These are phyloP conservation scores for Fusarium palustre DNA, from an alignment of 2,329 filamentous ascomycete species.

Conservation along the genomic window DNA sequence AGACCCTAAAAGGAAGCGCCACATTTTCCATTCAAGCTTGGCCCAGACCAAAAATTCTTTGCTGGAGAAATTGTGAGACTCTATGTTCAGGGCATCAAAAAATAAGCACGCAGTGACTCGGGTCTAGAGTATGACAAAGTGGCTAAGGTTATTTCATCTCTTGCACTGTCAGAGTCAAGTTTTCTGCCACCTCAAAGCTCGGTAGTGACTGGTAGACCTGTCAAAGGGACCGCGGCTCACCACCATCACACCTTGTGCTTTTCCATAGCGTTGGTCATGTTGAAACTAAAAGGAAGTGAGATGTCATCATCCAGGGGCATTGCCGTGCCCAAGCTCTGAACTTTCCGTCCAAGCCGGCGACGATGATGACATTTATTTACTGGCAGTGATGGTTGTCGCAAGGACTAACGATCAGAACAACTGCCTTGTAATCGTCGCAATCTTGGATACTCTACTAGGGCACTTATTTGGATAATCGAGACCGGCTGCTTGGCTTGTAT, in stretches of 20 bases:
- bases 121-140: no score
- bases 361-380: conserved; percentile 29
- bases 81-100: background rate
- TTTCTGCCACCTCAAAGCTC: background rate
- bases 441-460: background rate
- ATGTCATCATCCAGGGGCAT: conserved; percentile 43
- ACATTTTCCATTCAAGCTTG: conserved; percentile 22
- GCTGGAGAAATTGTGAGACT: background rate
- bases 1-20: conserved; percentile 22
- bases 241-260: conserved; percentile 27
- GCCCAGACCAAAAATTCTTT: conserved; percentile 23
- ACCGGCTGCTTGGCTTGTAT: background rate
- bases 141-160: background rate
- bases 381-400: background rate
- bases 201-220: conserved; percentile 11
- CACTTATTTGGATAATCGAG: background rate
- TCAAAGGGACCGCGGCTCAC: conserved; percentile 21
- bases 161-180: background rate
- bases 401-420: background rate
- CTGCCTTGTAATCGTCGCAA: conserved; percentile 2
- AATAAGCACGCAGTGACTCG: background rate
- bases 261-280: conserved; percentile 20
- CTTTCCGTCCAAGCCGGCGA: conserved; percentile 32
- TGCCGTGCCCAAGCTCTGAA: conserved; percentile 28
- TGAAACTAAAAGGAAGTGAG: conserved; percentile 29